Evolutionary conservation across 208 protist genomes (phyloP), one percentile per base, ranked within the genome.

Genomic region (Leishmania martiniquensis): DNA sequence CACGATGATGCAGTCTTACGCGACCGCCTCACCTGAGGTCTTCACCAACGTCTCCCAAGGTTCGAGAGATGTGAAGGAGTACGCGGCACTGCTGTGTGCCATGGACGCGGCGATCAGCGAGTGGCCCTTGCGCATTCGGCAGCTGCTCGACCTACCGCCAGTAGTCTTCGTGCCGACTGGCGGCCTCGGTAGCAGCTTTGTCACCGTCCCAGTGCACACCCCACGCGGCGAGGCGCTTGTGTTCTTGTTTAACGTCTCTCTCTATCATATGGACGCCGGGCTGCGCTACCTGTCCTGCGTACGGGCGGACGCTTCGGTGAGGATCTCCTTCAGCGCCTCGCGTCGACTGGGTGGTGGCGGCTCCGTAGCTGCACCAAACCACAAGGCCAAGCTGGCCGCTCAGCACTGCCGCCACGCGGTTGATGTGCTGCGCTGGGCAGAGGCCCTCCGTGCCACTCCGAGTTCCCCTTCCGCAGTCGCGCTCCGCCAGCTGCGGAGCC

Each of bases 191-290:
- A 52, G 75, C 39, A 79, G 80, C 34, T 25, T 66, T 42, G 42
- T 80, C 47, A 73, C 70, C 1, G 55, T 75, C 7, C 55, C 74
- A 1, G 76, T 71, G 42, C 85, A 22, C 37, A 81, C 52, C 59
- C 85, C 63, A 57, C 84, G 60, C 62, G 89, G 25, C 75, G 91
- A 95, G 81, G 76, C 83, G 17, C 83, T 92, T 44, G 67, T 92
- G 39, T 81, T 93, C 22, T 74, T 93, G 42, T 89, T 91, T 75
- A 93, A 95, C 80, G 91, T 84, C 0, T 83, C 89, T 13, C 72
- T 89, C 0, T 76, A 62, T 1, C 83, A 90, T 65, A 81, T 92
- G 34, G 74, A 91, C 52, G 74, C 57, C 3, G 91, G 86, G 3
- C 68, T 90, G 67, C 66, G 49, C 32, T 80, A 84, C 66, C 77